Conservation (phyloP, 129 eudicot genomes). For the Solidago caesia region DNA sequence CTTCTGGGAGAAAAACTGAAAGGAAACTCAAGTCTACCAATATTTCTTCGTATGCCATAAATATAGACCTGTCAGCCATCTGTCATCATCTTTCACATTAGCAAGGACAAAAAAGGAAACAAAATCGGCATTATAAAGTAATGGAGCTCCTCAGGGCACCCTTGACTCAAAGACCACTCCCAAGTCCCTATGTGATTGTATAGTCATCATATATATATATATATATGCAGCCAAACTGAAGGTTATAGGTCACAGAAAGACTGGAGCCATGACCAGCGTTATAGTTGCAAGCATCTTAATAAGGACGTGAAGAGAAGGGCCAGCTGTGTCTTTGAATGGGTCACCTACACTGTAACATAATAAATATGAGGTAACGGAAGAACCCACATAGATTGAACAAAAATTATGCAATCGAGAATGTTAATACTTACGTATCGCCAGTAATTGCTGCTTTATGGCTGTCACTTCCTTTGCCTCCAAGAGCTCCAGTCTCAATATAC, state of each 20-base stretch:
- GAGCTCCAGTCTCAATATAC: slow-evolving; percentile 91
- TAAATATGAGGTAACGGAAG: background rate
- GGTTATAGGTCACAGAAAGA: slow-evolving; percentile 57
- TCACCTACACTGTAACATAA: slow-evolving; percentile 76
- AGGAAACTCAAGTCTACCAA: slow-evolving; percentile 18
- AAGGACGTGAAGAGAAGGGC: slow-evolving; percentile 94
- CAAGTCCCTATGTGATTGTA: slow-evolving; percentile 6
- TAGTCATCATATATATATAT: slow-evolving; percentile 9
- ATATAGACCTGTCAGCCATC: slow-evolving; percentile 14
- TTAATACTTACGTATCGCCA: slow-evolving; percentile 89
- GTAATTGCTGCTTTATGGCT: slow-evolving; percentile 96
- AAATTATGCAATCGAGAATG: background rate
- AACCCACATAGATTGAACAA: background rate
- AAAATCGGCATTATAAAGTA: slow-evolving; percentile 17
- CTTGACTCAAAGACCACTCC: background rate
- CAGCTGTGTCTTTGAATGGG: slow-evolving; percentile 98
- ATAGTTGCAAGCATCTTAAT: slow-evolving; percentile 96
- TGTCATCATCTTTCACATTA: slow-evolving; percentile 15
- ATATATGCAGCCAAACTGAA: slow-evolving; percentile 14
- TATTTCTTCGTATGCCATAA: slow-evolving; percentile 15
- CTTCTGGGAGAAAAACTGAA: slow-evolving; percentile 18
- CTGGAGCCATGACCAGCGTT: slow-evolving; percentile 96
- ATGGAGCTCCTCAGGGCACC: background rate
- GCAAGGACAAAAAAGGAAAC: slow-evolving; percentile 15
- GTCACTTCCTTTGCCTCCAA: slow-evolving; percentile 99